Percentiles rank a stretch among this genome's conserved stretches.
These are phyloP conservation scores for Fusarium brachygibbosum DNA, from an alignment of 2,329 filamentous ascomycete species.

Conservation along the genomic window DNA sequence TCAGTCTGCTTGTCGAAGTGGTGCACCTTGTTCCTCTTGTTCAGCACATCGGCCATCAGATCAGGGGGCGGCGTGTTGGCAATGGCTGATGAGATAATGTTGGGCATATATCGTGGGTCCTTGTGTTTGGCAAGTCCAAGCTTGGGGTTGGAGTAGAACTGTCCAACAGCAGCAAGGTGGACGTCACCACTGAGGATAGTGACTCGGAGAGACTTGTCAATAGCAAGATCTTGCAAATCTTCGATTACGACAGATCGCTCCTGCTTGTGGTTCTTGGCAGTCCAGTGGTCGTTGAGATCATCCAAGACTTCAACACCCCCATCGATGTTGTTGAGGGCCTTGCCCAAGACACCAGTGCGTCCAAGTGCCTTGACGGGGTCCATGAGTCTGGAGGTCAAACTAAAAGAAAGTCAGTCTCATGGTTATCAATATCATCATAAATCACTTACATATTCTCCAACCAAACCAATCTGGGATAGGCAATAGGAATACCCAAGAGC, in stretches of 20 bases:
- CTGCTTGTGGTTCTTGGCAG: conserved; percentile 91
- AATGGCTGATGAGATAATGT: conserved; percentile 93
- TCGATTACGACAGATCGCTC: conserved; percentile 90
- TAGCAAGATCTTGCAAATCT: conserved; percentile 92
- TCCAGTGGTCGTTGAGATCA: conserved; percentile 97
- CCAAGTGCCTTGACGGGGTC: conserved; percentile 91
- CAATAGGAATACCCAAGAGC: conserved; percentile 84
- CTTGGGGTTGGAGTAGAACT: conserved; percentile 94
- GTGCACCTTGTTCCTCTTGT: conserved; percentile 88
- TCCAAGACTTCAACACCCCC: conserved; percentile 92
- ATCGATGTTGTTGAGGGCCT: conserved; percentile 89
- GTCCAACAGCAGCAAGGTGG: conserved; percentile 90
- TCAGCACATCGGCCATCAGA: conserved; percentile 89
- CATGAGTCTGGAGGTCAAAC: conserved; percentile 85
- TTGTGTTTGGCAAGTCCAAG: conserved; percentile 84
- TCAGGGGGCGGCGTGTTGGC: conserved; percentile 92
- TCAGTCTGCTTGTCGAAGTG: conserved; percentile 83
- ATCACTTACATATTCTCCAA: conserved; percentile 74
- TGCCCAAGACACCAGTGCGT: conserved; percentile 82
- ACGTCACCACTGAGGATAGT: conserved; percentile 96
- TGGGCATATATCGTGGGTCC: conserved; percentile 97
- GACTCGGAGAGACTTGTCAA: conserved; percentile 90
- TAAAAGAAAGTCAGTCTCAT: conserved; percentile 57
- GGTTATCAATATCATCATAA: neutral
- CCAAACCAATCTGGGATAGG: conserved; percentile 81